Conservation (phyloP, 169 alveolate genomes). For the Theileria sp. region DNA sequence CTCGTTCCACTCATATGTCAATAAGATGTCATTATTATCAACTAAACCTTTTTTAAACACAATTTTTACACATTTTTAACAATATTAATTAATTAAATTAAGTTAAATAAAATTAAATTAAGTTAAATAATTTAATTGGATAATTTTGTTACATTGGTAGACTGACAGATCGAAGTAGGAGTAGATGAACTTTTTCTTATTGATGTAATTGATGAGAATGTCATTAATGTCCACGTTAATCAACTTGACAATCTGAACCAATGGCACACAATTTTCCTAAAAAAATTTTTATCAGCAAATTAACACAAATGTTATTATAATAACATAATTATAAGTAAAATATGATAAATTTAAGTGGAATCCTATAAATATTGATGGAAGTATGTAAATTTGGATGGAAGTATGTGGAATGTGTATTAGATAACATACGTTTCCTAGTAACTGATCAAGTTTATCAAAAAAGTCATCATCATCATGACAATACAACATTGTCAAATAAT, state of each 20-base stretch:
- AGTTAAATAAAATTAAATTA: not conserved
- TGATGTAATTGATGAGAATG: not conserved
- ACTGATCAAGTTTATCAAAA: not conserved
- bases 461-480: not conserved
- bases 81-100: not conserved
- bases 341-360: not conserved
- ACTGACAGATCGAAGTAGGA: not conserved
- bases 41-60: not conserved
- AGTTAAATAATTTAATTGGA: not conserved
- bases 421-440: not conserved
- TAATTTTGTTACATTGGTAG: not conserved
- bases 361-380: no score
- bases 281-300: not conserved
- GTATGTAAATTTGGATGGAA: no score
- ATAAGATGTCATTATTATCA: not conserved
- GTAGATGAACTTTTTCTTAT: not conserved
- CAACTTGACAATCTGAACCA: not conserved
- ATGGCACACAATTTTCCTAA: not conserved
- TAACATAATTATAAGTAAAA: no score
- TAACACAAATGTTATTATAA: no score
- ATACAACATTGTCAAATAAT: not conserved
- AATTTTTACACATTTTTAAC: not conserved
- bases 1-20: conserved; percentile 6
- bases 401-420: no score
- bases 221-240: not conserved